Evolutionary conservation across 1,284 basidiomycete species (phyloP).

Genomic region (Cutaneotrichosporon curvatum): DNA sequence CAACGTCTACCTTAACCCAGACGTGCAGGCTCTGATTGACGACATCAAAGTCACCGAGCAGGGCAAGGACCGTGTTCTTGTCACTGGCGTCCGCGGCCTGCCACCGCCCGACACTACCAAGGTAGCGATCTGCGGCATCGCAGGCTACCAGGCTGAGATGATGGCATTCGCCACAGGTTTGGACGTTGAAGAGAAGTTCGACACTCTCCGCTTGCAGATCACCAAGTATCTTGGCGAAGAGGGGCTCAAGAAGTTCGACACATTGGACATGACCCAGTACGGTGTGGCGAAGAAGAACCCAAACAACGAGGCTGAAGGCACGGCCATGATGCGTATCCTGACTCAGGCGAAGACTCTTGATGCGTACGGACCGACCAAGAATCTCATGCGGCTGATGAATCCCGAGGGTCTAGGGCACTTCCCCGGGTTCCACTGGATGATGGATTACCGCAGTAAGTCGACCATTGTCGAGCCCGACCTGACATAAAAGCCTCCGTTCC

Average conservation of each 20-base stretch:
- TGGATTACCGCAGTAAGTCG: conserved; percentile 3
- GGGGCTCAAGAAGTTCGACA: conserved; percentile 1
- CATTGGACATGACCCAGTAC: conserved; percentile 22
- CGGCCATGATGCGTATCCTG: conserved; percentile 22
- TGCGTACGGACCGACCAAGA: conserved; percentile 9
- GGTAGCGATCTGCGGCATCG: conserved; percentile 22
- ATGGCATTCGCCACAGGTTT: conserved; percentile 18
- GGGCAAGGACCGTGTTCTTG: conserved; percentile 19
- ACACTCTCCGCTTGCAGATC: conserved; percentile 20
- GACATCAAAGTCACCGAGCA: conserved; percentile 15
- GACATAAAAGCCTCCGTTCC: conserved; percentile 1
- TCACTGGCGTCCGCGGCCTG: conserved; percentile 19
- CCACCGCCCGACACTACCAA: conserved; percentile 28
- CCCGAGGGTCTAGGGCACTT: conserved; percentile 20
- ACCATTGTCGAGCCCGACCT: neutral
- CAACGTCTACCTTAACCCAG: conserved; percentile 27
- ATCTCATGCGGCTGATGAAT: conserved; percentile 8
- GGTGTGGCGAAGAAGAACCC: conserved; percentile 18
- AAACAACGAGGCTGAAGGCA: conserved; percentile 18
- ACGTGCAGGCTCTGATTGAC: conserved; percentile 24
- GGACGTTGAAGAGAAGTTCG: conserved; percentile 22
- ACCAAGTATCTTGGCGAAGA: conserved; percentile 2
- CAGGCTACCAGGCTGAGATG: conserved; percentile 24
- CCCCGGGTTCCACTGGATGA: conserved; percentile 16
- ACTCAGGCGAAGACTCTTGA: conserved; percentile 19